Percentiles rank a stretch among this genome's conserved stretches.
These are phyloP conservation scores for Cercospora beticola DNA, from an alignment of 2,329 filamentous ascomycete genomes.

Conservation along the genomic window DNA sequence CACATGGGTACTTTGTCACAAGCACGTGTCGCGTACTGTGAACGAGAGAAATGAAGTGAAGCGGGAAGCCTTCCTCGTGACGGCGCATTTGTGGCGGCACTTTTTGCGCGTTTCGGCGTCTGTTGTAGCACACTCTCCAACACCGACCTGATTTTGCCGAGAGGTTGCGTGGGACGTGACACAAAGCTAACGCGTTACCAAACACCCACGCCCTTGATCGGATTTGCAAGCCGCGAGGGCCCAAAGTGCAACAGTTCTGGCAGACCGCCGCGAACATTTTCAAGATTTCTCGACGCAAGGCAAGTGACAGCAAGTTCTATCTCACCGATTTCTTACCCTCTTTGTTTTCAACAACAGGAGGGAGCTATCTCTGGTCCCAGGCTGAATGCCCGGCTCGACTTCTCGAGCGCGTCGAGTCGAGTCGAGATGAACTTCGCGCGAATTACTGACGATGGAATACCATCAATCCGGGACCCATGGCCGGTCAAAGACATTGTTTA, in stretches of 20 bases:
- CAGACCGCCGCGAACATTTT: conserved; percentile 2
- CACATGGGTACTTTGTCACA: not conserved
- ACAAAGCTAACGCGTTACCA: conserved; percentile 11
- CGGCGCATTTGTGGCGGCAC: not conserved
- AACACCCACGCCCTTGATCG: conserved; percentile 11
- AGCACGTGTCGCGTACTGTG: not conserved
- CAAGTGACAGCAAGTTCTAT: conserved; percentile 4
- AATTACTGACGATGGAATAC: conserved; percentile 14
- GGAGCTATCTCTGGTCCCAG: not conserved
- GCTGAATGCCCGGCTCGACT: not conserved
- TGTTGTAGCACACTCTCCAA: conserved; percentile 47
- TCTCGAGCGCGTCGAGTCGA: not conserved
- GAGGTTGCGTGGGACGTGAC: conserved; percentile 9
- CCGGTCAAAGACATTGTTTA: conserved; percentile 69
- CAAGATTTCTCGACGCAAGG: conserved; percentile 11
- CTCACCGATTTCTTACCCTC: not conserved
- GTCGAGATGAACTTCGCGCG: conserved; percentile 15
- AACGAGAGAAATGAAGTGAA: not conserved
- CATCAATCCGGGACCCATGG: conserved; percentile 29
- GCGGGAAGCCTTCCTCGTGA: not conserved
- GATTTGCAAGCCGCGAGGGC: conserved; percentile 7
- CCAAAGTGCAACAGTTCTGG: not conserved
- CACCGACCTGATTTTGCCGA: not conserved
- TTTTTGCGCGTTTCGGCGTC: conserved; percentile 48
- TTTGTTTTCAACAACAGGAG: not conserved